Evolutionary conservation across 2,329 filamentous ascomycete genomes (phyloP).

Genomic region (Colletotrichum coccodes): DNA sequence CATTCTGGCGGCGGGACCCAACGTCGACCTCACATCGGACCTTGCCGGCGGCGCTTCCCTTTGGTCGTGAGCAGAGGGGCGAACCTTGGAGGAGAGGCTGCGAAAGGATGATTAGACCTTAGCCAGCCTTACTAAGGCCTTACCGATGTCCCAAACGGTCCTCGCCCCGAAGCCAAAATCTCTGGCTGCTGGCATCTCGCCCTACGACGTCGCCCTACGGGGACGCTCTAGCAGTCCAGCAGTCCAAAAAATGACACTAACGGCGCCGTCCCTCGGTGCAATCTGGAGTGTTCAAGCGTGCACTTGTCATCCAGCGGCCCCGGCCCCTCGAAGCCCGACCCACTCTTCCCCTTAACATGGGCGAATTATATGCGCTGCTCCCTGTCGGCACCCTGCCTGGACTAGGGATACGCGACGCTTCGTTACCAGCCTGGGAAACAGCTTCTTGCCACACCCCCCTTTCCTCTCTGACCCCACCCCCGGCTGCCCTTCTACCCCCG

Average conservation of each 20-base stretch:
- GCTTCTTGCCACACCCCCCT: background rate
- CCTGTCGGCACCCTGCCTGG: slow-evolving; percentile 25
- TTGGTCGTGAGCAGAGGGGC: slow-evolving; percentile 1
- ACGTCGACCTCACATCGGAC: background rate
- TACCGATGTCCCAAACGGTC: slow-evolving; percentile 10
- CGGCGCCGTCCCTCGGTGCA: slow-evolving; percentile 15
- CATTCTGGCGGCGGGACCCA: background rate
- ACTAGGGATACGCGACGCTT: slow-evolving; percentile 22
- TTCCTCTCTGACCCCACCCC: background rate
- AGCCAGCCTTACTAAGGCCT: slow-evolving; percentile 21
- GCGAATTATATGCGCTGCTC: slow-evolving; percentile 8
- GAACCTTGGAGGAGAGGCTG: background rate
- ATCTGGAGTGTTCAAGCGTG: slow-evolving; percentile 12
- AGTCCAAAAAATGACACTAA: background rate
- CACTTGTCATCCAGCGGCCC: slow-evolving; percentile 8
- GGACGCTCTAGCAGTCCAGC: background rate
- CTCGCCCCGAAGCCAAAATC: slow-evolving; percentile 1
- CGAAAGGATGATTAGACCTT: background rate
- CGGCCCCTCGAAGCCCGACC: background rate
- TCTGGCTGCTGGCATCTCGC: background rate
- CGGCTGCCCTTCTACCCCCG: background rate
- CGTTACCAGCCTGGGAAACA: slow-evolving; percentile 20
- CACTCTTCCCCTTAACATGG: slow-evolving; percentile 1
- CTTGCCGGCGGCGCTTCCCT: no score
- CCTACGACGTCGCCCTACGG: background rate